Evolutionary conservation across 192 early-diverging fungal species (phyloP).

Genomic region (Coemansia sp.): DNA sequence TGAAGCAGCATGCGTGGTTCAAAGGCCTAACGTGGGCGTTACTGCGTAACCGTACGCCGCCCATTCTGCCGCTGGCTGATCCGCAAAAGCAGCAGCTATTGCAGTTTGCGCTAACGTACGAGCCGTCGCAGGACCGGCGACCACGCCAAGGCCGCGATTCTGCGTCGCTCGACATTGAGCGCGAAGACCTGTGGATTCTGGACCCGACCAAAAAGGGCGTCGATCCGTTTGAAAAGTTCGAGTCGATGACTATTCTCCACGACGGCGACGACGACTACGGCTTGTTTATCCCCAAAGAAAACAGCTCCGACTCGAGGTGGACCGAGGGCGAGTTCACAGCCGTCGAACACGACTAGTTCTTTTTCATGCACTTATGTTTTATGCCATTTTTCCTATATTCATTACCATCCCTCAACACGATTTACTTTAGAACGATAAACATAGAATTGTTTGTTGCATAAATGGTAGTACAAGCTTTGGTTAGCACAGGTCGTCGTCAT

Average conservation of each 20-base stretch:
- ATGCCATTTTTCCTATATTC: neutral
- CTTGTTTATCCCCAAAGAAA: conserved; percentile 49
- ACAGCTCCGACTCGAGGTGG: conserved; percentile 54
- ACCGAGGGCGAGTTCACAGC: conserved; percentile 48
- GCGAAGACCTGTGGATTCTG: conserved; percentile 49
- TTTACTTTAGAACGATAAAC: too few relatives aligned
- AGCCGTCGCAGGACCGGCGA: conserved; percentile 50
- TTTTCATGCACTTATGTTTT: neutral
- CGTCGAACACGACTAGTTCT: conserved; percentile 46
- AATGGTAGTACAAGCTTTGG: too few relatives aligned
- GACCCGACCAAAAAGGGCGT: conserved; percentile 45
- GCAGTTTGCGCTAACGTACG: conserved; percentile 53
- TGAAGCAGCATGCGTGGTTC: conserved; percentile 92
- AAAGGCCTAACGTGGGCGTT: conserved; percentile 91
- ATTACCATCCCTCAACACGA: too few relatives aligned
- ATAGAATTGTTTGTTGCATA: too few relatives aligned
- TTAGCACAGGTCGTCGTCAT: too few relatives aligned
- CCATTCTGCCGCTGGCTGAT: conserved; percentile 73
- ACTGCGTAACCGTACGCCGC: conserved; percentile 79
- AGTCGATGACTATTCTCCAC: conserved; percentile 58
- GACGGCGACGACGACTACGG: conserved; percentile 56
- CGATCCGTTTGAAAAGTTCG: conserved; percentile 56
- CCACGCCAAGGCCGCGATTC: conserved; percentile 32
- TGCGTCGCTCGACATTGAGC: conserved; percentile 54
- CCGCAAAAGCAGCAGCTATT: conserved; percentile 56